Evolutionary conservation across 2,329 filamentous ascomycete species (phyloP).

Genomic region (Karstenula rhodostoma): DNA sequence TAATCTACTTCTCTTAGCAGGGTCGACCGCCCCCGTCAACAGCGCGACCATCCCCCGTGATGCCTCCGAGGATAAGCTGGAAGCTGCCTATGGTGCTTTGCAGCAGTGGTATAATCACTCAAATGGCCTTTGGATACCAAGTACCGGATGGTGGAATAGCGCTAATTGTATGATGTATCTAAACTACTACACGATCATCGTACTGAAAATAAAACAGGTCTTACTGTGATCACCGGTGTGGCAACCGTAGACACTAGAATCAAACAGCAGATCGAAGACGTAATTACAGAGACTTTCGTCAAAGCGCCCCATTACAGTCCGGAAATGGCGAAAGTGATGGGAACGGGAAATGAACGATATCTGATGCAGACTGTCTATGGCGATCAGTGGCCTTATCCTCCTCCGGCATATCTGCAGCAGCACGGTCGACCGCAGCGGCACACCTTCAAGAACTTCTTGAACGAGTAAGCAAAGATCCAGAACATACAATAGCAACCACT

Average conservation of each 20-base stretch:
- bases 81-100: slow-evolving; percentile 9
- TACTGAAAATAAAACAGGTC: neutral
- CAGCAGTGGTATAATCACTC: slow-evolving; percentile 15
- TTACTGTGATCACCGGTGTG: slow-evolving; percentile 5
- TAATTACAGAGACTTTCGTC: slow-evolving; percentile 8
- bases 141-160: slow-evolving; percentile 16
- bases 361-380: slow-evolving; percentile 14
- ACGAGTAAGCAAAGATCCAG: slow-evolving; percentile 1
- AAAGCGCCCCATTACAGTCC: slow-evolving; percentile 8
- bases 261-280: slow-evolving; percentile 1
- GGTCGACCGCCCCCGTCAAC: neutral
- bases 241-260: slow-evolving; percentile 5
- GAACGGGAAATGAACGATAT: slow-evolving; percentile 1
- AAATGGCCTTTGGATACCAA: slow-evolving; percentile 14
- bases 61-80: neutral
- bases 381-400: slow-evolving; percentile 11
- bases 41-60: neutral
- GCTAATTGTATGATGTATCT: slow-evolving; percentile 8
- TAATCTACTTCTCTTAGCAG: neutral
- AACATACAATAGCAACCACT: neutral
- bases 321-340: slow-evolving; percentile 8
- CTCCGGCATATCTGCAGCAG: slow-evolving; percentile 2
- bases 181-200: neutral
- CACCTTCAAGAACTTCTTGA: slow-evolving; percentile 8
- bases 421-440: neutral